These are phyloP conservation scores for Diaporthe australafricana DNA, from an alignment of 2,329 filamentous ascomycete species.

Conservation along the genomic window DNA sequence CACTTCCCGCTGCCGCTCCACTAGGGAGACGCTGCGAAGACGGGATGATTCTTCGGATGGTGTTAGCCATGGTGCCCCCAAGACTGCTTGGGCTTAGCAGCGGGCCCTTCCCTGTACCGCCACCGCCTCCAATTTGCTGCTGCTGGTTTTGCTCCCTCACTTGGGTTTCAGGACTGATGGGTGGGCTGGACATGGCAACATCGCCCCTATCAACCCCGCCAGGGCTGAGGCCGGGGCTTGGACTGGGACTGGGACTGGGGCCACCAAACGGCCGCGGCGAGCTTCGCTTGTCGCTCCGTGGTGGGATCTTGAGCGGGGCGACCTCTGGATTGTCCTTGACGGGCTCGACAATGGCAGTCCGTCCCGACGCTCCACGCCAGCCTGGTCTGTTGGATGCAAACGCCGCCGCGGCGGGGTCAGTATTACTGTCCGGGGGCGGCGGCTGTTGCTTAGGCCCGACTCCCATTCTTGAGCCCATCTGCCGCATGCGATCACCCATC, in stretches of 20 bases:
- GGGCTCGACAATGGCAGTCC: constrained; percentile 71
- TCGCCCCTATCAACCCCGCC: constrained; percentile 15
- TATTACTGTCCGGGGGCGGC: constrained; percentile 32
- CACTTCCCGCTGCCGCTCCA: constrained; percentile 38
- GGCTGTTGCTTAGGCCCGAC: constrained; percentile 27
- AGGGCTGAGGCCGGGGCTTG: constrained; percentile 1
- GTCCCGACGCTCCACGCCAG: constrained; percentile 81
- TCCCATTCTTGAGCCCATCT: constrained; percentile 22
- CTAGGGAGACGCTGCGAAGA: constrained; percentile 45
- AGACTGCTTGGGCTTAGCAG: constrained; percentile 25
- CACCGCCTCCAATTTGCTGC: constrained; percentile 38
- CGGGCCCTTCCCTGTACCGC: constrained; percentile 27
- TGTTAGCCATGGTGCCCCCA: constrained; percentile 41
- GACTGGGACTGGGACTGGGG: constrained; percentile 30
- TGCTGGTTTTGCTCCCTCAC: constrained; percentile 44
- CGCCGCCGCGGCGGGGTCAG: constrained; percentile 50
- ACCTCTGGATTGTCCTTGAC: constrained; percentile 70
- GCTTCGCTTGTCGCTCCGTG: constrained; percentile 59
- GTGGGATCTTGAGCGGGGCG: constrained; percentile 67
- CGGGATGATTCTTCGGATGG: constrained; percentile 51
- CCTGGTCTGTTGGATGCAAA: constrained; percentile 60
- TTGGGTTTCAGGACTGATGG: constrained; percentile 45
- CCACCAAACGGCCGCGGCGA: constrained; percentile 41
- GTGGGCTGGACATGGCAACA: constrained; percentile 42
- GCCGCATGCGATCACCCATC: constrained; percentile 29